Evolutionary conservation across 306 rosid species (phyloP).

Genomic region (Prunus campanulata): DNA sequence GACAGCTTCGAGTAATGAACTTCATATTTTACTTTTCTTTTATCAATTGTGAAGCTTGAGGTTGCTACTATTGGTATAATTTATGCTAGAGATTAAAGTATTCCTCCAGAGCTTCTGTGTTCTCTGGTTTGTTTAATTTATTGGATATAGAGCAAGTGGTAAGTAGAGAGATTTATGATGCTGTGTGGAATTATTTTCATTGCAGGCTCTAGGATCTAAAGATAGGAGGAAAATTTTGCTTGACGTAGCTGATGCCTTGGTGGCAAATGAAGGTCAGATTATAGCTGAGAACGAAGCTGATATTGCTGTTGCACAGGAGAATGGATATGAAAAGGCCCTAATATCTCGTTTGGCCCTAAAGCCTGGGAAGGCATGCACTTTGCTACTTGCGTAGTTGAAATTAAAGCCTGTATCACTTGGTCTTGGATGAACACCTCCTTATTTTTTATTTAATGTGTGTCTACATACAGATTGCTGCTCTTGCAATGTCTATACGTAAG

Average conservation of each 20-base stretch:
- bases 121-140: neutral
- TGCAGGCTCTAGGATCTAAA: slow-evolving; percentile 49
- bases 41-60: neutral
- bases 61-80: slow-evolving; percentile 1
- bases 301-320: slow-evolving; percentile 57
- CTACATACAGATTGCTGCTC: slow-evolving; percentile 61
- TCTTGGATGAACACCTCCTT: neutral
- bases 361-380: slow-evolving; percentile 67
- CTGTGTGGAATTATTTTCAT: slow-evolving; percentile 13
- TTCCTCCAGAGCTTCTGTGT: neutral
- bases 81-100: slow-evolving; percentile 9
- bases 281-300: slow-evolving; percentile 62
- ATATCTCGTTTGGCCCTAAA: slow-evolving; percentile 73
- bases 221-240: slow-evolving; percentile 71
- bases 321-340: slow-evolving; percentile 65
- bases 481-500: slow-evolving; percentile 67
- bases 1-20: slow-evolving; percentile 56
- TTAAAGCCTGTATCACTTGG: neutral
- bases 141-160: neutral
- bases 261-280: slow-evolving; percentile 54
- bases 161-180: neutral
- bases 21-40: neutral
- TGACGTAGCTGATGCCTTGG: slow-evolving; percentile 67
- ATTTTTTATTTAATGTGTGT: neutral
- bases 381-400: neutral